A percentile compares a stretch with the other conserved stretches of the same genome.
Conservation (phyloP, 75 land plant species). For the Selaginella moellendorffii region DNA sequence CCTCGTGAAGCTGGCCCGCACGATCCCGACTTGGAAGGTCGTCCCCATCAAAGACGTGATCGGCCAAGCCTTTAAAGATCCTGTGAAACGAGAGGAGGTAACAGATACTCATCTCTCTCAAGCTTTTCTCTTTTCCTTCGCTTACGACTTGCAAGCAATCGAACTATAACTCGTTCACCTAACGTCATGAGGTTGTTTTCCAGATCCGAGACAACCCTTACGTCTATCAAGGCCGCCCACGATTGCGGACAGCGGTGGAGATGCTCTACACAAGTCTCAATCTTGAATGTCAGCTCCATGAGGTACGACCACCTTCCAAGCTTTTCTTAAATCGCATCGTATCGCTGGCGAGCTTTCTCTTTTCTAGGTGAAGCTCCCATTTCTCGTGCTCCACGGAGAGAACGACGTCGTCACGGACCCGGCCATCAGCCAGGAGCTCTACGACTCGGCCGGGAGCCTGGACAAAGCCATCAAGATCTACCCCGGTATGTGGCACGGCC, state of each 20-base stretch:
- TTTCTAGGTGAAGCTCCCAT: slow-evolving; percentile 51
- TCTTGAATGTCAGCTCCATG: slow-evolving; percentile 1
- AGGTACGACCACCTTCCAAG: neutral
- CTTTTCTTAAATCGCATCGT: no score
- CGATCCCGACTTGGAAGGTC: slow-evolving; percentile 33
- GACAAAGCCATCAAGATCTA: slow-evolving; percentile 85
- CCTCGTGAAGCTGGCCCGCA: slow-evolving; percentile 13
- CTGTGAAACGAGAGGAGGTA: neutral
- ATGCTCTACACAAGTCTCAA: slow-evolving; percentile 8
- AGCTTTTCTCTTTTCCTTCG: neutral
- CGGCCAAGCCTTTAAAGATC: neutral
- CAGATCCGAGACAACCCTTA: slow-evolving; percentile 6
- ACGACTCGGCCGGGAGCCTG: slow-evolving; percentile 37
- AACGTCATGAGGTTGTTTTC: neutral
- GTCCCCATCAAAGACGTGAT: neutral
- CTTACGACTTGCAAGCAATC: neutral
- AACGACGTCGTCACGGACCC: slow-evolving; percentile 74
- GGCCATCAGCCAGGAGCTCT: slow-evolving; percentile 43
- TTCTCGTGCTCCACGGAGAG: slow-evolving; percentile 63
- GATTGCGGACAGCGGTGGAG: slow-evolving; percentile 1
- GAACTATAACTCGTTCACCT: neutral
- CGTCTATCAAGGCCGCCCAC: slow-evolving; percentile 3
- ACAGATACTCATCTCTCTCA: neutral
- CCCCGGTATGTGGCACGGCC: slow-evolving; percentile 82
- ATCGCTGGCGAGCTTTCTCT: neutral